Conservation (phyloP, 225 moss, liverwort and hornwort genomes). For the Rhytidiadelphus loreus region DNA sequence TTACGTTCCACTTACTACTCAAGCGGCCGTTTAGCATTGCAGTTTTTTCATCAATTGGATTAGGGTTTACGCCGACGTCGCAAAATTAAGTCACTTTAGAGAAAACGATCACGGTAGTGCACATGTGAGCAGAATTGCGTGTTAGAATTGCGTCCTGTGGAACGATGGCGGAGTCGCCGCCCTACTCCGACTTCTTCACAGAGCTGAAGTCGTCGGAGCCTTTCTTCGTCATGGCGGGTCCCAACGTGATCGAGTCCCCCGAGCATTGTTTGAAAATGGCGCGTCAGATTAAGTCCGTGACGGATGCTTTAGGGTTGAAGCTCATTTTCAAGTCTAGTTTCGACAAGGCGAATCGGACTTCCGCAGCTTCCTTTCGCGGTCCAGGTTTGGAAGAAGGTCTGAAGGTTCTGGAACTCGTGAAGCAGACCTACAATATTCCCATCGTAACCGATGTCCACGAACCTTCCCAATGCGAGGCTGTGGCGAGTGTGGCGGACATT, state of each 20-base stretch:
- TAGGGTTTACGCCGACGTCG: background rate
- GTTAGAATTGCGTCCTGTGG: background rate
- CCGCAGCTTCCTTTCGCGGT: slow-evolving; percentile 71
- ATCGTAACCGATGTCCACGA: slow-evolving; percentile 95
- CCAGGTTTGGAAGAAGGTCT: slow-evolving; percentile 82
- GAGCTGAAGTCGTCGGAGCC: slow-evolving; percentile 62
- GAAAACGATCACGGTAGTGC: background rate
- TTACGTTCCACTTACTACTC: background rate
- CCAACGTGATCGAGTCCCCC: slow-evolving; percentile 85
- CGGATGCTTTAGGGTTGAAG: slow-evolving; percentile 80
- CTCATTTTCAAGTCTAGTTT: slow-evolving; percentile 90
- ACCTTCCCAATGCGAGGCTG: slow-evolving; percentile 71
- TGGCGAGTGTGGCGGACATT: slow-evolving; percentile 71
- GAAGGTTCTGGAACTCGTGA: slow-evolving; percentile 63
- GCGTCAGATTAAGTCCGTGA: slow-evolving; percentile 83
- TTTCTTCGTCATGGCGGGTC: slow-evolving; percentile 90
- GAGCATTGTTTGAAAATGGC: slow-evolving; percentile 90
- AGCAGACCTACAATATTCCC: slow-evolving; percentile 48
- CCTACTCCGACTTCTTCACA: slow-evolving; percentile 34
- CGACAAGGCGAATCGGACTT: slow-evolving; percentile 94
- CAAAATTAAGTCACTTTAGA: background rate
- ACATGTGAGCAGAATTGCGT: background rate
- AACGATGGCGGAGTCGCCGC: background rate
- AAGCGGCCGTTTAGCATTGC: background rate
- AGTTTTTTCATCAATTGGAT: background rate